Evolutionary conservation across 768 basidiomycete species (phyloP), one percentile per base, ranked within the genome.

Genomic region (Termitomyces eurrhizus): DNA sequence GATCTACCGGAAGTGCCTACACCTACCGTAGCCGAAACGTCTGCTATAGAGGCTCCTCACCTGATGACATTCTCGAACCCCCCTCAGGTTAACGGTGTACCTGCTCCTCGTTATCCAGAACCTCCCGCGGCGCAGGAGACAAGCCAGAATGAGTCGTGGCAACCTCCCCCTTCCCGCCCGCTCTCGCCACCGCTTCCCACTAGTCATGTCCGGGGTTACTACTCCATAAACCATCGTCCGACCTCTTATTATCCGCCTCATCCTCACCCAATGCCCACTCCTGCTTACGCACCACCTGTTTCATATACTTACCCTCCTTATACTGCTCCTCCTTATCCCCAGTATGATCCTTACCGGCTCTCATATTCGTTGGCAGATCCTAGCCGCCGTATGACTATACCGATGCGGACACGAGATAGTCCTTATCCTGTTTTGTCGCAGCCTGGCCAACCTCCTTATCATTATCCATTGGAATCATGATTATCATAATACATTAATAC

Each of bases 1-100:
- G 50, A 56, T 13, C 65, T 64, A 64, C 73, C 67, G 39, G 72
- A 72, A 18, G 48, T 60, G 24, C 62, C 65, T n/a, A 57, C 59
- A 44, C 64, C 70, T 52, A 67, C 60, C 24, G 61, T 65, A 32
- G 57, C 65, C 48, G 66, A 65, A 63, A 66, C 64, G 6, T 64
- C 68, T 21, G 55, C 61, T n/a, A 4, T 33, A 26, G 41, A 58
- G 44, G 41, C 29, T 29, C 21, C 46, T 7, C 65, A 69, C 32
- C 61, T 65, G 1, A 68, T 69, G 64, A 61, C 70, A 13, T 68
- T 48, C 24, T 52, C 57, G 32, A 56, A 58, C 26, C 51, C 56
- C 26, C 51, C 54, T 26, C 62, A 45, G 45, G 41, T n/a, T 9
- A 59, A 63, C 4, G 52, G 57, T 53, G 13, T 52, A 37, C 13